These are phyloP conservation scores for Eimeria brunetti DNA, from an alignment of 169 alveolate species.

Conservation along the genomic window DNA sequence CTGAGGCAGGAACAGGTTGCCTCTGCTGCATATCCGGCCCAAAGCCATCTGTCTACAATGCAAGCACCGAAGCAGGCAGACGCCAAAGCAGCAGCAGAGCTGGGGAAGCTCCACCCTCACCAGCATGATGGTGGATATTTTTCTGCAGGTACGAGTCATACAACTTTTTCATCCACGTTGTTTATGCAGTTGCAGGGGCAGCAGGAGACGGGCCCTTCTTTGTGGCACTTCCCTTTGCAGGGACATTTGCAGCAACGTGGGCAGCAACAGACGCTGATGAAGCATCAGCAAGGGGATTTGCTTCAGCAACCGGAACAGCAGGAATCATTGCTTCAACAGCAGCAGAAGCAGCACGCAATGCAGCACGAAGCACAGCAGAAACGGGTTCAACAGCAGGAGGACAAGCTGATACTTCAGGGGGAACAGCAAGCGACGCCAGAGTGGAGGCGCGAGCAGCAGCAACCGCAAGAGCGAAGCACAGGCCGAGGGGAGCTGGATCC, in stretches of 20 bases:
- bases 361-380: not conserved
- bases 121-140: not conserved
- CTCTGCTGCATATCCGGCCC: no score
- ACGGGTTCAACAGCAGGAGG: not conserved
- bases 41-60: not conserved
- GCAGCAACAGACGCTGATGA: not conserved
- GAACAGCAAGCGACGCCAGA: not conserved
- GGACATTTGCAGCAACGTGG: not conserved
- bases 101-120: not conserved
- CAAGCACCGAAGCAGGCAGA: not conserved
- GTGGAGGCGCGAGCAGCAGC: not conserved
- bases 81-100: not conserved
- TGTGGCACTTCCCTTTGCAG: not conserved
- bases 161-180: not conserved
- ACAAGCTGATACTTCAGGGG: not conserved
- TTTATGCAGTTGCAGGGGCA: not conserved
- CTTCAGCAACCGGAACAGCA: constrained; percentile 33
- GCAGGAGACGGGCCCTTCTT: not conserved
- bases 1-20: not conserved
- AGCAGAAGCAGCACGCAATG: not conserved
- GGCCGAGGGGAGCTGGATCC: no score
- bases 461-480: no score
- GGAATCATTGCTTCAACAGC: constrained; percentile 66
- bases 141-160: not conserved
- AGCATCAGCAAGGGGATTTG: constrained; percentile 72